Evolutionary conservation across 139 green algal genomes (phyloP).

Genomic region (Tetratostichococcus sp.): DNA sequence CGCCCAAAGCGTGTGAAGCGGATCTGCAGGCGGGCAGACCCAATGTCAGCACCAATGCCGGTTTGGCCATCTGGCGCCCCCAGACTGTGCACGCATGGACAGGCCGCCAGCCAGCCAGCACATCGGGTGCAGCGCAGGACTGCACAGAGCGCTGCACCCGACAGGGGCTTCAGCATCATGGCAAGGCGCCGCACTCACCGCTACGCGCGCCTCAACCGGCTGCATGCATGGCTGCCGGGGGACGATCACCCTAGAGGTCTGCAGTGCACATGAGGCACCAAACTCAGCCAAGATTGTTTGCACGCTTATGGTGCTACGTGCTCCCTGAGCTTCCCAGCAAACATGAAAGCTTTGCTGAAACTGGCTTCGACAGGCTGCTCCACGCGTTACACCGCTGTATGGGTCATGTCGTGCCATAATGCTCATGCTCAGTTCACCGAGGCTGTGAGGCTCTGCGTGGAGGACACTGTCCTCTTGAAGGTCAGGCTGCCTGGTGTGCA

Average conservation of each 20-base stretch:
- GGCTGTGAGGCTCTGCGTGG: neutral
- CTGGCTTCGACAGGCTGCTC: no score
- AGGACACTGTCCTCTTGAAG: neutral
- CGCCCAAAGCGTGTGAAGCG: constrained; percentile 86
- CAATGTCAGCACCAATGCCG: no score
- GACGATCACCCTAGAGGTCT: neutral
- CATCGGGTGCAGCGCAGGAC: no score
- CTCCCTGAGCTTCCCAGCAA: no score
- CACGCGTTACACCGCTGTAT: no score
- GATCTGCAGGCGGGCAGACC: constrained; percentile 38
- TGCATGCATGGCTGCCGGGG: neutral
- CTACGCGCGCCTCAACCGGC: neutral
- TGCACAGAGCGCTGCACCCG: neutral
- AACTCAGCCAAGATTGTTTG: no score
- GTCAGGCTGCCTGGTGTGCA: constrained; percentile 1
- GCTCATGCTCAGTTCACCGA: neutral
- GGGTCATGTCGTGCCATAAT: no score
- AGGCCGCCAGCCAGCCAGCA: no score
- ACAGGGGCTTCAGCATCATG: neutral
- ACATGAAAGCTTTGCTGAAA: no score
- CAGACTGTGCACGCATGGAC: neutral
- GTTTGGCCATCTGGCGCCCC: no score
- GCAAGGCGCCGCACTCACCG: no score
- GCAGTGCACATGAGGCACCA: neutral
- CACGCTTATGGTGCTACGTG: no score